Evolutionary conservation across 1,139 yeast genomes (phyloP), one percentile per base, ranked within the genome.

Genomic region (Geotrichum europaeum): DNA sequence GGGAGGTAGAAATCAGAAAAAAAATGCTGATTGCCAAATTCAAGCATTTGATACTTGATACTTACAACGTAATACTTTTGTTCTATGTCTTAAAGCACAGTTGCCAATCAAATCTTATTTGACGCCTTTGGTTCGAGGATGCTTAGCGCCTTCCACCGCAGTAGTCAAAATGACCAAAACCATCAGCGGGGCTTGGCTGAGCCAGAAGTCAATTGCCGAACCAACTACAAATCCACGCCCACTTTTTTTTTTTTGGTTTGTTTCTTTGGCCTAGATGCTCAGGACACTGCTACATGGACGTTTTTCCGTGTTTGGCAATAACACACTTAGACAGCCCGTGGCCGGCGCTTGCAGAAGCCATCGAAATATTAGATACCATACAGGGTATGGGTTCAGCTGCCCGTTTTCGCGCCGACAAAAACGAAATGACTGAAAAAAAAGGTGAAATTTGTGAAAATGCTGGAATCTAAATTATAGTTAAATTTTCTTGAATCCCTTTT

Each of bases 331-430:
- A 40, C 22, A n/a, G 47, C 18, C 20, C 20, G 47, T 40, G 47
- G n/a, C 5, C 47, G 9, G 20, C 20, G 18, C 20, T 22, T 15
- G 13, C 2, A 18, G 30, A 6, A 18, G 53, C 30, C 13, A 50
- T 50, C 53, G 36, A 2, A 5, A 20, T 28, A 15, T 18, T 30
- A 18, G 9, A 18, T 7, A 5, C 4, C 7, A 28, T 20, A 28
- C 10, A 50, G 53, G 53, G 40, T n/a, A 28, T 7, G 40, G 53
- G 24, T 22, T 13, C 22, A n/a, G 47, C 10, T 18, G 18, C 18
- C 53, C 53, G 53, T 20, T 51, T 51, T 51, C 53, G 53, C 53
- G 22, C 53, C 40, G 40, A 30, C 5, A 28, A n/a, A 36, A 51
- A 24, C 22, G 15, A 40, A 40, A 40, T 40, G 47, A n/a, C 47